These are phyloP conservation scores for Fusarium sp. DNA, from an alignment of 2,329 filamentous ascomycete genomes.

Conservation along the genomic window DNA sequence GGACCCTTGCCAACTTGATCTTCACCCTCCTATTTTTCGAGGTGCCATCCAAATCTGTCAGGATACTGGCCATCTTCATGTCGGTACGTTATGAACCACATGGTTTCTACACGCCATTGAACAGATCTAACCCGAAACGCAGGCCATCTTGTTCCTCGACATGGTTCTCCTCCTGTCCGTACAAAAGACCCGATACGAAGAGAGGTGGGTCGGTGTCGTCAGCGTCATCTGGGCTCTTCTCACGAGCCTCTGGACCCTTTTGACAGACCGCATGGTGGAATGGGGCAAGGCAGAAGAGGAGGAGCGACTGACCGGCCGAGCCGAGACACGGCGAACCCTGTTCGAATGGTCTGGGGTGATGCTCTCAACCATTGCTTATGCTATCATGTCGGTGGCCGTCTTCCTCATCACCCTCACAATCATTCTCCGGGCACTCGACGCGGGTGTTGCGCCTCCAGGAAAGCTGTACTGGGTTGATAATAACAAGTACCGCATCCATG, in stretches of 20 bases:
- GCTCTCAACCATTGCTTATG: conserved; percentile 73
- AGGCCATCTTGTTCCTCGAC: conserved; percentile 61
- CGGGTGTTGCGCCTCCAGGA: conserved; percentile 75
- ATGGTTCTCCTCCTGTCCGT: conserved; percentile 82
- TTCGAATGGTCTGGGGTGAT: conserved; percentile 85
- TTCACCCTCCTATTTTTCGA: conserved; percentile 87
- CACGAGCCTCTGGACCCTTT: conserved; percentile 79
- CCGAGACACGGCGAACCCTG: conserved; percentile 82
- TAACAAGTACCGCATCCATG: conserved; percentile 84
- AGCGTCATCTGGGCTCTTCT: conserved; percentile 82
- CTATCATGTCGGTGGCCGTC: conserved; percentile 70
- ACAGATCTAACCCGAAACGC: conserved; percentile 13
- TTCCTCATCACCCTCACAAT: conserved; percentile 81
- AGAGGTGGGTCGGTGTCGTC: conserved; percentile 89
- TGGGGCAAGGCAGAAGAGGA: conserved; percentile 96
- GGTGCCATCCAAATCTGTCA: conserved; percentile 79
- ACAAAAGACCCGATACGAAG: conserved; percentile 76
- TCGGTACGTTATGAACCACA: conserved; percentile 47
- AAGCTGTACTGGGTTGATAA: conserved; percentile 81
- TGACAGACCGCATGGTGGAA: conserved; percentile 81
- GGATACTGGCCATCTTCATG: conserved; percentile 74
- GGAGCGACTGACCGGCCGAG: conserved; percentile 85
- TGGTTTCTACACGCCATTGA: conserved; percentile 5
- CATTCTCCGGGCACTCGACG: conserved; percentile 80
- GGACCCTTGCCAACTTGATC: conserved; percentile 78